phyloP scores from a whole-genome alignment of 495 filamentous ascomycete genomes.

The Penicillium diatomitis region DNA sequence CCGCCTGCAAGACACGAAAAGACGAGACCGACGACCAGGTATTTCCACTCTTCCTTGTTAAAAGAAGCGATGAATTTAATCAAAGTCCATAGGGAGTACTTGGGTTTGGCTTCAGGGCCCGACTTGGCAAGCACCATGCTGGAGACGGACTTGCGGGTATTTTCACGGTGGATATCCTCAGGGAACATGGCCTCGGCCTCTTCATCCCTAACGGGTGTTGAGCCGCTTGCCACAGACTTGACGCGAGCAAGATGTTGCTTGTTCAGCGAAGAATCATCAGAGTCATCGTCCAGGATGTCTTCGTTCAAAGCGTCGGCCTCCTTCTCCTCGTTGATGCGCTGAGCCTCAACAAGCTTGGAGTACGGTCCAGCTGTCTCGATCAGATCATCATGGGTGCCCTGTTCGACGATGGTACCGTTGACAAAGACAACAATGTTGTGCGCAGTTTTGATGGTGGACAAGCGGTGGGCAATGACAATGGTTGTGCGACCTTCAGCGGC shows the following conservation, averaged over 20 bases:
- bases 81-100: conserved; percentile 72
- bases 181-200: conserved; percentile 11
- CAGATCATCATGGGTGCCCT: conserved; percentile 70
- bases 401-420: conserved; percentile 77
- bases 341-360: conserved; percentile 68
- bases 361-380: conserved; percentile 55
- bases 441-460: conserved; percentile 88
- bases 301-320: conserved; percentile 38
- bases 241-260: conserved; percentile 20
- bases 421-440: conserved; percentile 95
- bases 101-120: conserved; percentile 32
- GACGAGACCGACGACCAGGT: conserved; percentile 69
- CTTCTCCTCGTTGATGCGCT: conserved; percentile 62
- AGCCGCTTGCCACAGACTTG: conserved; percentile 24
- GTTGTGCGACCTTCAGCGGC: conserved; percentile 88
- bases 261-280: conserved; percentile 6
- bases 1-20: conserved; percentile 74
- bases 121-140: conserved; percentile 55
- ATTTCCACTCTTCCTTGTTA: conserved; percentile 63
- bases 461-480: conserved; percentile 88
- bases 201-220: conserved; percentile 11
- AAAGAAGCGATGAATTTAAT: conserved; percentile 78
- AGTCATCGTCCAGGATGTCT: conserved; percentile 21
- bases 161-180: conserved; percentile 32
- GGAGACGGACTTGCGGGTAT: conserved; percentile 64